Evolutionary conservation across 352 stramenopile genomes (phyloP).

Genomic region (Phytophthora chlamydospora): DNA sequence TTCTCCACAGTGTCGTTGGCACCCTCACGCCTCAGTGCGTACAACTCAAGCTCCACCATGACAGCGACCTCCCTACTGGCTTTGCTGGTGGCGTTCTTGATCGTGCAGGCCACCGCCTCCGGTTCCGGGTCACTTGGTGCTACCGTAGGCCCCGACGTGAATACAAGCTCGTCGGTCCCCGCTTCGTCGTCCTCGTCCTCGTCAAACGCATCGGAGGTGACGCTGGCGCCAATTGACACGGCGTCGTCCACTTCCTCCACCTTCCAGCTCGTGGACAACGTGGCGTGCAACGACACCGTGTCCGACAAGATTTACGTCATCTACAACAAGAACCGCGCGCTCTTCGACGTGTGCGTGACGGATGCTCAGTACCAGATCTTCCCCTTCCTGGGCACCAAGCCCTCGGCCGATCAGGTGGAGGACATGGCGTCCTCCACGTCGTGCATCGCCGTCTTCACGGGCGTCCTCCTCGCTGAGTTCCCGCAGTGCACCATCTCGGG

Average conservation of each 20-base stretch:
- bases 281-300: constrained; percentile 49
- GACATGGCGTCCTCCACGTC: constrained; percentile 41
- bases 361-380: constrained; percentile 70
- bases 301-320: constrained; percentile 51
- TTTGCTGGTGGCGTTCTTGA: constrained; percentile 25
- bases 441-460: constrained; percentile 58
- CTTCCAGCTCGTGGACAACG: constrained; percentile 53
- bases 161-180: not conserved
- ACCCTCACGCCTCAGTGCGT: constrained; percentile 2
- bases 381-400: constrained; percentile 49
- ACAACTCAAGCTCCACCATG: constrained; percentile 10
- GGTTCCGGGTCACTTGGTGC: constrained; percentile 24
- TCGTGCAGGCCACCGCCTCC: constrained; percentile 6
- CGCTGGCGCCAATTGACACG: constrained; percentile 37
- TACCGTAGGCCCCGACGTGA: constrained; percentile 10
- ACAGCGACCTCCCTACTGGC: constrained; percentile 7
- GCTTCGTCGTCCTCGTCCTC: constrained; percentile 11
- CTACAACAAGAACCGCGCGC: constrained; percentile 58
- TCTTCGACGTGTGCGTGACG: constrained; percentile 55
- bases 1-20: constrained; percentile 1
- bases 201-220: constrained; percentile 11
- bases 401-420: constrained; percentile 48
- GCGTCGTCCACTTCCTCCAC: constrained; percentile 48
- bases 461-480: constrained; percentile 44
- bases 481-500: constrained; percentile 58